A percentile compares a stretch with the other conserved stretches of the same genome.
These are phyloP conservation scores for Pichia sp. DNA, from an alignment of 1,139 yeast species.

Conservation along the genomic window DNA sequence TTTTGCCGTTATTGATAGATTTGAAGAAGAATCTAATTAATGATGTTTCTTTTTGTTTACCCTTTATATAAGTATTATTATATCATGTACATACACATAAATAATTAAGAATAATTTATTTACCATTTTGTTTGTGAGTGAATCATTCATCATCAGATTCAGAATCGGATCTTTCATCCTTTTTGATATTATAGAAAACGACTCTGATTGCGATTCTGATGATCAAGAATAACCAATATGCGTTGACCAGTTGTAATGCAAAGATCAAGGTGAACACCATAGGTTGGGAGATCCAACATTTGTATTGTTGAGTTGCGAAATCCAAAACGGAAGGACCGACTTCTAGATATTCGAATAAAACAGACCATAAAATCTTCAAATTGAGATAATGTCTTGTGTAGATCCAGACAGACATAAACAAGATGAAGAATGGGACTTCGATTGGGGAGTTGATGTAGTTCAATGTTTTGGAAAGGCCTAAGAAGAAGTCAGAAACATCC, in stretches of 20 bases:
- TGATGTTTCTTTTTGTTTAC: background rate
- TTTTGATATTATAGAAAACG: conserved; percentile 49
- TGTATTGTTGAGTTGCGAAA: conserved; percentile 93
- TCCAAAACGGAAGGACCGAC: conserved; percentile 80
- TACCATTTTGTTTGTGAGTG: too few relatives aligned
- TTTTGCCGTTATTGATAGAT: conserved; percentile 12
- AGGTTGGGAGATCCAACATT: conserved; percentile 93
- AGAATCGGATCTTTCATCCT: conserved; percentile 90
- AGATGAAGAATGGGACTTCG: conserved; percentile 63
- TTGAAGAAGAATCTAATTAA: conserved; percentile 1
- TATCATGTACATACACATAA: conserved; percentile 1
- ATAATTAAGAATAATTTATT: background rate
- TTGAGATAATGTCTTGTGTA: conserved; percentile 88
- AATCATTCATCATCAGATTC: conserved; percentile 58
- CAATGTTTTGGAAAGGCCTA: conserved; percentile 78
- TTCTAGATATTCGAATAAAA: conserved; percentile 79
- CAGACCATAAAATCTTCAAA: conserved; percentile 79
- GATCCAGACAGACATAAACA: conserved; percentile 74
- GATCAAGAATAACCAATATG: conserved; percentile 85
- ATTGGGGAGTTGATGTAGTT: conserved; percentile 74
- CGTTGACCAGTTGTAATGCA: conserved; percentile 81
- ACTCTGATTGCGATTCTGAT: conserved; percentile 71
- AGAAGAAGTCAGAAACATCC: conserved; percentile 93
- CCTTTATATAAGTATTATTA: background rate
- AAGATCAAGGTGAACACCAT: conserved; percentile 76